Evolutionary conservation across 345 rosid species (phyloP), one percentile per base, ranked within the genome.

Genomic region (Eucalyptus pauciflora): DNA sequence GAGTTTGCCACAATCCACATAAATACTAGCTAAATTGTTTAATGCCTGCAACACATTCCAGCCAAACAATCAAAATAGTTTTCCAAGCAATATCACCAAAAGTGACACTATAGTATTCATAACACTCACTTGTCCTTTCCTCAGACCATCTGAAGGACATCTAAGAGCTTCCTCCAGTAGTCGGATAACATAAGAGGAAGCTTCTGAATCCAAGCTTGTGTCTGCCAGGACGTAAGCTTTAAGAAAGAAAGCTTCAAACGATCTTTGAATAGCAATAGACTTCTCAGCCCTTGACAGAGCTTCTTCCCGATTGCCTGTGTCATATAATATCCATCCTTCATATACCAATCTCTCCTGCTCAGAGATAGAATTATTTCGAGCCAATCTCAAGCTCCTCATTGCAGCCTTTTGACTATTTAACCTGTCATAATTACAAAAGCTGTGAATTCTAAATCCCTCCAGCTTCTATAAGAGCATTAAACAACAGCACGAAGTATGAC

Each of bases 281-380:
- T 95, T 93, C 91, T 96, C 98, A 37, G 98, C 97, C 91, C 91
- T 95, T 4, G 93, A 83, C 56, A 98, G 96, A 88, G 98, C 98
- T 94, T 96, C 97, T 87, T 95, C 96, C 11, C 92, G 94, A 89
- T 96, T 90, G 62, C 98, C 98, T 79, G 94, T 93, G 92, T 98
- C 99, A 22, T 95, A 98, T 62, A 98, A 91, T 89, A 98, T 94
- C 99, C 99, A 98, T 62, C 99, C 99, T 92, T 98, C 99, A 71
- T 98, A 98, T 10, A 98, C 94, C 90, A 95, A 91, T 92, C 92
- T 94, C 91, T 98, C 99, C 2, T 96, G 95, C 88, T 96, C 96
- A 49, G 94, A 93, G 83, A 85, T 86, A 46, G 98, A 92, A 88
- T 91, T 88, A 88, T 96, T 95, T 91, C 93, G 93, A 16, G 99